Evolutionary conservation across 805 yeast genomes (phyloP), one percentile per base, ranked within the genome.

Genomic region (Monosporozyma siamensis): DNA sequence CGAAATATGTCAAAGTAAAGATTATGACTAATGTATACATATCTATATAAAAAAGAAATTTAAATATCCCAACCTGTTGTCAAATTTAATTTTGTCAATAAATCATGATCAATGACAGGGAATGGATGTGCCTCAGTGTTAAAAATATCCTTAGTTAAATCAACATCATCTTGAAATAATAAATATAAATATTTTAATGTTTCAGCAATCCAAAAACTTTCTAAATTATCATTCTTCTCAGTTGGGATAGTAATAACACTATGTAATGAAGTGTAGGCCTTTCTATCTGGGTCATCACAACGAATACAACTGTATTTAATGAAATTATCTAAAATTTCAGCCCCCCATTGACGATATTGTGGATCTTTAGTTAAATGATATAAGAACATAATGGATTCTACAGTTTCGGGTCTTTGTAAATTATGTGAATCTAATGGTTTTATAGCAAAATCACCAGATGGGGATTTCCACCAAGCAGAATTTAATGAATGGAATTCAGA

Each of bases 81-180:
- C 35, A 53, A 52, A 38, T 50, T 48, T 22, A 46, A 25, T 20
- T 45, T 41, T 12, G 44, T 34, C 40, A 57, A 30, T 27, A 18
- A 31, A 15, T 18, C 43, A 5, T 25, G 34, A 18, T 49, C 39
- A 45, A 86, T 75, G 31, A 67, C 71, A n/a, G 96, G 96, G 63
- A 88, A 76, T 29, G 95, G 92, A 59, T 88, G 97, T 0, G 95
- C 97, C 58, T 88, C 96, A 1, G 96, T 87, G 65, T 86, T 89
- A 69, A 85, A 86, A 5, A 89, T 87, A 42, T 79, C 73, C 44
- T 78, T 65, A 38, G 75, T 75, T 51, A 88, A 66, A 24, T 89
- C 87, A 48, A 83, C 64, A 43, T 77, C 70, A 45, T 78, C 83
- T 49, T 84, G 92, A 63, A 87, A 87, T 48, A 87, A 66, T 44